These are phyloP conservation scores for Alliaria petiolata DNA, from an alignment of 345 rosid species.

Conservation along the genomic window DNA sequence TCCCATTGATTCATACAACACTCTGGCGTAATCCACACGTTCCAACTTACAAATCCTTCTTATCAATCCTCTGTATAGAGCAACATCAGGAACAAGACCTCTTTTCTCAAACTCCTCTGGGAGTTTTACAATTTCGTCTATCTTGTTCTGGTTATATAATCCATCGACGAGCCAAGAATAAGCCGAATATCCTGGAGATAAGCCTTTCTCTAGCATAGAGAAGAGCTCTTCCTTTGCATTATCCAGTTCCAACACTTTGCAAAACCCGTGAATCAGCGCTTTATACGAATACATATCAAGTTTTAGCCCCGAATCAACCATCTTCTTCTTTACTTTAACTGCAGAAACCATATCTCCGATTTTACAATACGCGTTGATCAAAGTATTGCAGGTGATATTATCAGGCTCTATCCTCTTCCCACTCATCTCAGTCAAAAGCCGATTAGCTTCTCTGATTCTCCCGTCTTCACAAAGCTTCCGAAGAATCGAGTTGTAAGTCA, in stretches of 20 bases:
- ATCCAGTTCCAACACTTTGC: constrained; percentile 61
- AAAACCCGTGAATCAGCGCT: constrained; percentile 83
- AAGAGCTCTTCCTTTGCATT: constrained; percentile 69
- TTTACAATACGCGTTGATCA: constrained; percentile 88
- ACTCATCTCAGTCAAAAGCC: constrained; percentile 73
- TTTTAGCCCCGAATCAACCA: constrained; percentile 73
- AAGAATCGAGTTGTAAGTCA: constrained; percentile 73
- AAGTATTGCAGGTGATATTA: constrained; percentile 79
- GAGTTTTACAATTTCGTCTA: constrained; percentile 45
- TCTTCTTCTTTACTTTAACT: constrained; percentile 73
- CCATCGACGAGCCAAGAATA: constrained; percentile 87
- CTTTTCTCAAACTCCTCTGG: constrained; percentile 53
- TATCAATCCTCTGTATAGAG: constrained; percentile 79
- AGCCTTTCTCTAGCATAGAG: constrained; percentile 67
- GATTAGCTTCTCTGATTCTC: constrained; percentile 75
- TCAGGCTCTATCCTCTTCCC: constrained; percentile 74
- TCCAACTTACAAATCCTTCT: constrained; percentile 75
- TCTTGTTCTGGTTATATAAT: constrained; percentile 49
- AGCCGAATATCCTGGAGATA: constrained; percentile 68
- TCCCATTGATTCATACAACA: constrained; percentile 51
- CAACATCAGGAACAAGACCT: constrained; percentile 53
- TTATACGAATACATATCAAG: constrained; percentile 65
- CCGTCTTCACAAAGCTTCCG: constrained; percentile 82
- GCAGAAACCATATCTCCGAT: constrained; percentile 79
- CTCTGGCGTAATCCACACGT: constrained; percentile 59